These are phyloP conservation scores for Zymoseptoria crescenta DNA, from an alignment of 2,329 filamentous ascomycete genomes.

Conservation along the genomic window DNA sequence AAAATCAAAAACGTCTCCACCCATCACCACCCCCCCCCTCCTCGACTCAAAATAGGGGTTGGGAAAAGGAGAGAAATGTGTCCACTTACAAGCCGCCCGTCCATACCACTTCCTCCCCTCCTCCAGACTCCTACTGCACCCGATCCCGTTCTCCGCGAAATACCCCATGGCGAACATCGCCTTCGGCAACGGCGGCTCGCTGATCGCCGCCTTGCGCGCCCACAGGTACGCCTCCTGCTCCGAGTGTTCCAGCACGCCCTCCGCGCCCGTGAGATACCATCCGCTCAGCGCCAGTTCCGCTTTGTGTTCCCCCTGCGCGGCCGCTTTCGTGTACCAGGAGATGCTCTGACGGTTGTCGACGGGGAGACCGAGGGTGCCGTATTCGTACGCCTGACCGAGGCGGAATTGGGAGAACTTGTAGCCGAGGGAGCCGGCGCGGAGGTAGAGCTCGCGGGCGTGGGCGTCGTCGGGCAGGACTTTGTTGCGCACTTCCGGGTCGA, in stretches of 20 bases:
- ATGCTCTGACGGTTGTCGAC: conserved; percentile 82
- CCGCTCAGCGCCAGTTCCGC: conserved; percentile 57
- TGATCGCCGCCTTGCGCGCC: conserved; percentile 85
- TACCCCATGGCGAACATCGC: conserved; percentile 98
- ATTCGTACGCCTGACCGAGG: conserved; percentile 81
- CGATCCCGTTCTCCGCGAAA: conserved; percentile 92
- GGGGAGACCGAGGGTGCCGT: conserved; percentile 72
- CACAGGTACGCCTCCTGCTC: conserved; percentile 96
- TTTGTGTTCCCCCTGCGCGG: conserved; percentile 89
- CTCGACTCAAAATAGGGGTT: too few species aligned
- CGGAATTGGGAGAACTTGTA: conserved; percentile 95
- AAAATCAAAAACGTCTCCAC: too few species aligned
- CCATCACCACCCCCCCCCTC: too few species aligned
- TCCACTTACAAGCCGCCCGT: conserved; percentile 84
- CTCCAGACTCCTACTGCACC: conserved; percentile 74
- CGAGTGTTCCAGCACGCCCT: conserved; percentile 80
- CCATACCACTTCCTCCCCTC: conserved; percentile 99
- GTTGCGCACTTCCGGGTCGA: conserved; percentile 49
- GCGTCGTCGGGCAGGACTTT: conserved; percentile 70
- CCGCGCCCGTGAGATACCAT: conserved; percentile 77
- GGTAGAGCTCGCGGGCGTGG: conserved; percentile 75
- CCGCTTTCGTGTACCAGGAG: conserved; percentile 87
- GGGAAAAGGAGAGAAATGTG: neutral
- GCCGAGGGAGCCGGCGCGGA: conserved; percentile 75
- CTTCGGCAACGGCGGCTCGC: conserved; percentile 65